A percentile compares a stretch with the other conserved stretches of the same genome.
These are phyloP conservation scores for Obelidium mucronatum DNA, from an alignment of 192 early-diverging fungal genomes.

Conservation along the genomic window DNA sequence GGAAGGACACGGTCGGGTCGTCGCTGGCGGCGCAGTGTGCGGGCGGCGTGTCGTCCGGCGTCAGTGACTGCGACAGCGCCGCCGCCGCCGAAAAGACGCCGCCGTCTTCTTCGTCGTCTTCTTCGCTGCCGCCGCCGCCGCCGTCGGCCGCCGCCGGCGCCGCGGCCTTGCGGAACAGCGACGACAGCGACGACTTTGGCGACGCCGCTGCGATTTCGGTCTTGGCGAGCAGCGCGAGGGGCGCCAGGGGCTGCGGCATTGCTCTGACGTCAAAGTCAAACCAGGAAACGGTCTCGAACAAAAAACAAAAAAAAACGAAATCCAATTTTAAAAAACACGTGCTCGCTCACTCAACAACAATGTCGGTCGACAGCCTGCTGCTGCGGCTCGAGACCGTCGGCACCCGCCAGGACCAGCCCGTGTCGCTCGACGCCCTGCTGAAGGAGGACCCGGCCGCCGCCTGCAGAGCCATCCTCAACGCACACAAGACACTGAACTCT, in stretches of 20 bases:
- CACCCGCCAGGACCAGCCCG: not conserved
- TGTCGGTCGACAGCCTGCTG: not conserved
- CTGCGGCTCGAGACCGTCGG: not conserved
- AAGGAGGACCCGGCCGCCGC: not conserved
- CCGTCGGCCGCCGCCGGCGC: no score
- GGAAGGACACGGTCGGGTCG: slow-evolving; percentile 24
- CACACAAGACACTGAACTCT: not conserved
- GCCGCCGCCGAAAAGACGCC: not conserved
- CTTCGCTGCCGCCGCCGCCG: no score
- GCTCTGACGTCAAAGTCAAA: not conserved
- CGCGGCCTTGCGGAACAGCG: not conserved
- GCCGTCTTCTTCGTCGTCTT: no score
- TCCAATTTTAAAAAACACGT: not conserved
- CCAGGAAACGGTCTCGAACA: not conserved
- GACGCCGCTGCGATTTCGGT: not conserved
- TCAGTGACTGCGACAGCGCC: not conserved
- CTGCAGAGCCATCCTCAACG: not conserved
- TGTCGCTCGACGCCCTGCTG: not conserved
- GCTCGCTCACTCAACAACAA: not conserved
- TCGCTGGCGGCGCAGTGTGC: not conserved
- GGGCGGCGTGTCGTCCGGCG: not conserved
- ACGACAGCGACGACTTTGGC: slow-evolving; percentile 8
- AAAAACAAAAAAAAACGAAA: not conserved
- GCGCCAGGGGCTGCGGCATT: not conserved
- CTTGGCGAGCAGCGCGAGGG: not conserved